Conservation (phyloP, 495 filamentous ascomycete species). For the Chaetomium fimeti region DNA sequence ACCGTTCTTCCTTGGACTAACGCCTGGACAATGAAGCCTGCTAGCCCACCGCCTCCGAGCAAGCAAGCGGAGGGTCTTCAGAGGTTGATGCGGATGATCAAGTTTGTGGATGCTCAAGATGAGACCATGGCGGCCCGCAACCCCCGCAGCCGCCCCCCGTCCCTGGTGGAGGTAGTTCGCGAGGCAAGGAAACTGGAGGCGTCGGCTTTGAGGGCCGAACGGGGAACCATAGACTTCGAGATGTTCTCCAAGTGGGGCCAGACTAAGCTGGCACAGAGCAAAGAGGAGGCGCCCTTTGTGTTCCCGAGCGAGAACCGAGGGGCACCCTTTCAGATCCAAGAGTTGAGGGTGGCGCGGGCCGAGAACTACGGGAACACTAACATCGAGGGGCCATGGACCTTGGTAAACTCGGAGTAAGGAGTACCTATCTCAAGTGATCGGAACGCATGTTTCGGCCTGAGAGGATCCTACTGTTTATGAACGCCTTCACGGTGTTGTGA, state of each 20-base stretch:
- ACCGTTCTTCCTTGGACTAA: neutral
- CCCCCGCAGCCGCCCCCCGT: conserved; percentile 1
- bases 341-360: neutral
- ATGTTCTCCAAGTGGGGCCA: neutral
- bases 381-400: neutral
- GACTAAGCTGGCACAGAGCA: too few relatives aligned
- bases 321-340: neutral
- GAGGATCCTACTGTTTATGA: too few relatives aligned
- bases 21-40: too few relatives aligned
- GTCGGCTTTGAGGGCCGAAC: neutral
- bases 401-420: conserved; percentile 6
- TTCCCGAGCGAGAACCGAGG: neutral
- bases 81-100: neutral
- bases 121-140: neutral
- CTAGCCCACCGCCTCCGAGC: too few relatives aligned
- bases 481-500: too few relatives aligned
- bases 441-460: neutral
- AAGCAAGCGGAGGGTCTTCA: neutral
- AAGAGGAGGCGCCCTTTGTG: neutral
- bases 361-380: neutral
- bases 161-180: conserved; percentile 1
- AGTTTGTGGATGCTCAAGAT: conserved; percentile 2
- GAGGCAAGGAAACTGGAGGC: conserved; percentile 7
- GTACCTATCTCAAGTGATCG: neutral
- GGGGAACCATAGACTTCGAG: neutral